A percentile compares a stretch with the other conserved stretches of the same genome.
These are phyloP conservation scores for Piper betle DNA, from an alignment of 164 flowering plant genomes.

Conservation along the genomic window DNA sequence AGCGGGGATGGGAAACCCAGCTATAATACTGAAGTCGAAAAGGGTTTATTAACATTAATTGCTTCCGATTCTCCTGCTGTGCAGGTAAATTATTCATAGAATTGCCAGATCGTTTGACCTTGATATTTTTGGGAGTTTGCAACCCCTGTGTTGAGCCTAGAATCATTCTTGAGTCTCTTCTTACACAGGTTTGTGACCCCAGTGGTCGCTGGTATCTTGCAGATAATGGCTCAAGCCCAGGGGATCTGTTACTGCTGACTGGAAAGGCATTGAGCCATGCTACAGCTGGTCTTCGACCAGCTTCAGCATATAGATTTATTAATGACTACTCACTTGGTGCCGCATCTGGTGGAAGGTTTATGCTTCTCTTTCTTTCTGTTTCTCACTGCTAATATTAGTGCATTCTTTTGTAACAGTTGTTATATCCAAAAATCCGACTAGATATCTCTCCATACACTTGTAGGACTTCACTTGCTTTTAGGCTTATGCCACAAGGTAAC, in stretches of 20 bases:
- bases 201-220: slow-evolving; percentile 93
- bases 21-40: slow-evolving; percentile 57
- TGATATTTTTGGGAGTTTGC: neutral
- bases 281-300: slow-evolving; percentile 89
- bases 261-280: slow-evolving; percentile 95
- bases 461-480: slow-evolving; percentile 79
- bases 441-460: slow-evolving; percentile 10
- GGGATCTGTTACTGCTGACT: slow-evolving; percentile 70
- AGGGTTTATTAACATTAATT: slow-evolving; percentile 75
- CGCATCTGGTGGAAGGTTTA: slow-evolving; percentile 50
- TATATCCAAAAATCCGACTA: neutral
- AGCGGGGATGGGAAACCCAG: slow-evolving; percentile 54
- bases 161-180: slow-evolving; percentile 18
- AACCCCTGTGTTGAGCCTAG: slow-evolving; percentile 8
- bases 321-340: slow-evolving; percentile 33
- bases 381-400: no score
- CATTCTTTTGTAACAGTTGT: no score
- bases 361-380: neutral
- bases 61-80: slow-evolving; percentile 70
- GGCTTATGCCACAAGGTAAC: slow-evolving; percentile 88
- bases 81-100: slow-evolving; percentile 37
- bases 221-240: slow-evolving; percentile 53
- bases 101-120: neutral
- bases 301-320: slow-evolving; percentile 56
- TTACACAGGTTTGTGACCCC: slow-evolving; percentile 77